Conservation (phyloP, 345 rosid species). For the Draba incana region DNA sequence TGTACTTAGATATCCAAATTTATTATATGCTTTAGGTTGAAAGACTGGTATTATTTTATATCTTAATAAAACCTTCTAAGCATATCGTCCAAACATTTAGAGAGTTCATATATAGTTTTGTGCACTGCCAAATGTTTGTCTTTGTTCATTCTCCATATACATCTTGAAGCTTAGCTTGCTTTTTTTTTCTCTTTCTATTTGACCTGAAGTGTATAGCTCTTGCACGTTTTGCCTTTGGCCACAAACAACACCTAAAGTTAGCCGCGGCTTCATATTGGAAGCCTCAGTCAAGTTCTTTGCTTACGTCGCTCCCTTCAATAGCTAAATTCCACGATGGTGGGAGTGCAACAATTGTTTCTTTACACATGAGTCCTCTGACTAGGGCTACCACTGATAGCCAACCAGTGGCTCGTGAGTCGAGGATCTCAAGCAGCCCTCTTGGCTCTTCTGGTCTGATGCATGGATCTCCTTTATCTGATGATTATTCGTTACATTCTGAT, state of each 20-base stretch:
- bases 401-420: slow-evolving; percentile 66
- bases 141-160: slow-evolving; percentile 23
- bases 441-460: slow-evolving; percentile 83
- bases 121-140: slow-evolving; percentile 31
- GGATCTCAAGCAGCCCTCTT: slow-evolving; percentile 90
- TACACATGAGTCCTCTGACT: slow-evolving; percentile 72
- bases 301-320: slow-evolving; percentile 82
- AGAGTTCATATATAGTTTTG: slow-evolving; percentile 31
- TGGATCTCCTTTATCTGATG: slow-evolving; percentile 96
- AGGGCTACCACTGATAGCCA: slow-evolving; percentile 76
- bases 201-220: slow-evolving; percentile 57
- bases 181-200: slow-evolving; percentile 7
- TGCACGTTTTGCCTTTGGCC: slow-evolving; percentile 94
- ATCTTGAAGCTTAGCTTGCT: slow-evolving; percentile 26
- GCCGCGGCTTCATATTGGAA: slow-evolving; percentile 89
- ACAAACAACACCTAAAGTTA: slow-evolving; percentile 87
- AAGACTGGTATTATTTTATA: slow-evolving; percentile 17
- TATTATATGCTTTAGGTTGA: slow-evolving; percentile 14
- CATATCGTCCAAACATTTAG: slow-evolving; percentile 15
- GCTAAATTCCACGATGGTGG: slow-evolving; percentile 73
- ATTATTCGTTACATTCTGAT: slow-evolving; percentile 95
- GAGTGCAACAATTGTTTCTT: slow-evolving; percentile 73
- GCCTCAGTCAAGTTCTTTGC: slow-evolving; percentile 77
- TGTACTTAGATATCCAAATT: slow-evolving; percentile 12
- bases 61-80: slow-evolving; percentile 12